Evolutionary conservation across 2,329 filamentous ascomycete genomes (phyloP).

Genomic region (Zymoseptoria passerinii): DNA sequence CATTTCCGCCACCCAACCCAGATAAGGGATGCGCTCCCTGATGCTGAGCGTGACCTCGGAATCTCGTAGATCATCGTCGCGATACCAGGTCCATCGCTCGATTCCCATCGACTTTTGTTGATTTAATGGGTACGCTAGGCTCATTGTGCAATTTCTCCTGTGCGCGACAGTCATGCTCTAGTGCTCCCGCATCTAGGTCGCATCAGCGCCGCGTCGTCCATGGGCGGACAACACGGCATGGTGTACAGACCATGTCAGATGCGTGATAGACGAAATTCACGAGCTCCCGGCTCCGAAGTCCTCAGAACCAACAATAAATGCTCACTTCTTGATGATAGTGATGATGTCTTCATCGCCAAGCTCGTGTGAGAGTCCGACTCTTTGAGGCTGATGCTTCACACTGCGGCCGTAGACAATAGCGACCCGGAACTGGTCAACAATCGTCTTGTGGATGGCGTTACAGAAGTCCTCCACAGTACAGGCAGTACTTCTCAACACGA

Average conservation of each 20-base stretch:
- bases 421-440: conserved; percentile 89
- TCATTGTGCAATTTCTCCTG: not conserved
- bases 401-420: conserved; percentile 96
- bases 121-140: not conserved
- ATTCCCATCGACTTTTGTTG: not conserved
- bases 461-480: conserved; percentile 98
- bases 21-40: not conserved
- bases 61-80: not conserved
- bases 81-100: not conserved
- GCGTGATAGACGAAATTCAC: not conserved
- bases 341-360: conserved; percentile 92
- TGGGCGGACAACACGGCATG: not conserved
- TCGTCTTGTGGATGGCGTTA: conserved; percentile 92
- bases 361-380: conserved; percentile 84
- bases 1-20: not conserved
- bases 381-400: conserved; percentile 96
- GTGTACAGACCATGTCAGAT: not conserved
- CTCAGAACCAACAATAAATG: not conserved
- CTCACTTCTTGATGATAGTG: conserved; percentile 29
- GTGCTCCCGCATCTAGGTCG: not conserved
- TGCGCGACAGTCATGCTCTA: not conserved
- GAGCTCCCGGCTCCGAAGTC: too few relatives aligned
- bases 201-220: not conserved
- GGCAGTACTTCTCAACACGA: conserved; percentile 72
- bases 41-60: not conserved